These are phyloP conservation scores for Pythium vanterpoolii DNA, from an alignment of 352 stramenopile genomes.

Conservation along the genomic window DNA sequence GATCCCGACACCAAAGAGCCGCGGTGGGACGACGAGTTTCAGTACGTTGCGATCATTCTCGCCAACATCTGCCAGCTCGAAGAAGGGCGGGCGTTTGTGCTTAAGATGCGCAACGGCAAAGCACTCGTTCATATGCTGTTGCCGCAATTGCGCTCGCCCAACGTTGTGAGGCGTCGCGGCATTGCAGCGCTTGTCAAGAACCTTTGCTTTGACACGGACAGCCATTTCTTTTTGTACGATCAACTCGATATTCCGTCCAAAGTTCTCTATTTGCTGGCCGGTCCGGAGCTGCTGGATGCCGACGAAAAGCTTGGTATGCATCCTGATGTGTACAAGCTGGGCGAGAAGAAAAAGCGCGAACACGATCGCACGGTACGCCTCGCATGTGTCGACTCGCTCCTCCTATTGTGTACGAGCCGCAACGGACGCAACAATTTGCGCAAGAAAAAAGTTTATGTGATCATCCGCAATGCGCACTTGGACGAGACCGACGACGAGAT, in stretches of 20 bases:
- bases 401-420: slow-evolving; percentile 76
- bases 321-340: slow-evolving; percentile 67
- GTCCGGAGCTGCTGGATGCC: slow-evolving; percentile 69
- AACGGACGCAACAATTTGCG: slow-evolving; percentile 77
- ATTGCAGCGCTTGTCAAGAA: slow-evolving; percentile 71
- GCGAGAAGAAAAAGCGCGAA: slow-evolving; percentile 83
- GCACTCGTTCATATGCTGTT: slow-evolving; percentile 64
- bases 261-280: slow-evolving; percentile 69
- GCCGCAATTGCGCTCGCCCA: slow-evolving; percentile 76
- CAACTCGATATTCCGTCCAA: slow-evolving; percentile 80
- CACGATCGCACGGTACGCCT: slow-evolving; percentile 70
- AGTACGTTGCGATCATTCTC: slow-evolving; percentile 85
- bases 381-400: slow-evolving; percentile 63
- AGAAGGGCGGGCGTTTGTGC: slow-evolving; percentile 70
- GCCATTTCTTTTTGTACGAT: slow-evolving; percentile 87
- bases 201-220: slow-evolving; percentile 86
- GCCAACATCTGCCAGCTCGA: slow-evolving; percentile 84
- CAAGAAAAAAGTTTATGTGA: slow-evolving; percentile 85
- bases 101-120: slow-evolving; percentile 67
- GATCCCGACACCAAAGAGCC: slow-evolving; percentile 65
- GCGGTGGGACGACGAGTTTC: slow-evolving; percentile 87
- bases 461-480: slow-evolving; percentile 80
- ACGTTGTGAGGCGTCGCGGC: slow-evolving; percentile 75
- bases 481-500: slow-evolving; percentile 79
- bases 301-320: slow-evolving; percentile 84